These are phyloP conservation scores for Aspergillus chevalieri DNA, from an alignment of 2,329 filamentous ascomycete species.

Conservation along the genomic window DNA sequence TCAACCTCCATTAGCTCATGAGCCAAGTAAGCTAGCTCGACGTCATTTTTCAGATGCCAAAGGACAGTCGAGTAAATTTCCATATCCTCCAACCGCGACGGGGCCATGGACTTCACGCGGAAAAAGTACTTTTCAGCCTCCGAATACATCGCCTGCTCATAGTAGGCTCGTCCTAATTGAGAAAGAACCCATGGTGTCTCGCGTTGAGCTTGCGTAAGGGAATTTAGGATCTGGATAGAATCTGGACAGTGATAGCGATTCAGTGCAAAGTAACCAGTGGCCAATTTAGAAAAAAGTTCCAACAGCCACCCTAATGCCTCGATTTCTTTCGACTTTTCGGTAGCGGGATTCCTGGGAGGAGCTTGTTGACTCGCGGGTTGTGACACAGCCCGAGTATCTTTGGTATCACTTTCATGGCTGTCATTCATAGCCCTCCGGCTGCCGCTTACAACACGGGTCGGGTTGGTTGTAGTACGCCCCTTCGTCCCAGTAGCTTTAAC, in stretches of 20 bases:
- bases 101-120: constrained; percentile 70
- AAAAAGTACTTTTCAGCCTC: constrained; percentile 85
- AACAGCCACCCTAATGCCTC: constrained; percentile 72
- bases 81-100: constrained; percentile 86
- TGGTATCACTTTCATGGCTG: constrained; percentile 62
- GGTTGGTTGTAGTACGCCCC: constrained; percentile 62
- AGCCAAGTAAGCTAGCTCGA: constrained; percentile 83
- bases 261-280: constrained; percentile 69
- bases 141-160: constrained; percentile 78
- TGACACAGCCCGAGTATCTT: constrained; percentile 46
- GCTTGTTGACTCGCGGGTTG: constrained; percentile 22
- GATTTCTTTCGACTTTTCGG: constrained; percentile 59
- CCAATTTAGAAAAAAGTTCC: constrained; percentile 75
- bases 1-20: constrained; percentile 83
- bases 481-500: constrained; percentile 68
- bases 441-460: constrained; percentile 82
- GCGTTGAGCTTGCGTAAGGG: constrained; percentile 66
- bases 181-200: constrained; percentile 92
- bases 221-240: constrained; percentile 66
- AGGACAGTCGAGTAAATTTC: constrained; percentile 97
- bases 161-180: constrained; percentile 83
- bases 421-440: constrained; percentile 63
- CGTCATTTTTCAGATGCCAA: constrained; percentile 94
- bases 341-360: constrained; percentile 25
- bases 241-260: constrained; percentile 73